Conservation (phyloP, 2,329 filamentous ascomycete species). For the Fusarium albidum region DNA sequence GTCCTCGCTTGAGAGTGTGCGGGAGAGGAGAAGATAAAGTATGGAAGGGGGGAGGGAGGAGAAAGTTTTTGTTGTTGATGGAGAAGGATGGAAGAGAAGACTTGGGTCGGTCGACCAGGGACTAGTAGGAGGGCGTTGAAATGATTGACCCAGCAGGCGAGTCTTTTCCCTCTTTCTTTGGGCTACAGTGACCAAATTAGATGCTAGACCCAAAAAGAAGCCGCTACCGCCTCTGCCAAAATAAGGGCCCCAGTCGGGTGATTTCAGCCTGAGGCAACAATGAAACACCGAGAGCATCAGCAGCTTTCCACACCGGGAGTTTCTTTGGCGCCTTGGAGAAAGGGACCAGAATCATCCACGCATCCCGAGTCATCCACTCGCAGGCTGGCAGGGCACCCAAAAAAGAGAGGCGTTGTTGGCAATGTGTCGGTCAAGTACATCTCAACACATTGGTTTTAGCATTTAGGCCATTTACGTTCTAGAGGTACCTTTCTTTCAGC, state of each 20-base stretch:
- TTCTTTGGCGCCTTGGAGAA: neutral
- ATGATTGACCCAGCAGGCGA: slow-evolving; percentile 36
- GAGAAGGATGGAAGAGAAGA: slow-evolving; percentile 37
- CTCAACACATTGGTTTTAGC: neutral
- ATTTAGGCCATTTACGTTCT: too few species aligned
- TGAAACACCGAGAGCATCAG: neutral
- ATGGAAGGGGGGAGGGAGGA: slow-evolving; percentile 28
- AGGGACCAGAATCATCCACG: slow-evolving; percentile 7
- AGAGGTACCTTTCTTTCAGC: too few species aligned
- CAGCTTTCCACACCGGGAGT: too few species aligned
- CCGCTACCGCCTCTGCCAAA: slow-evolving; percentile 29
- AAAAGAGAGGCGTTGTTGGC: slow-evolving; percentile 8
- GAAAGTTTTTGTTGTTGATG: slow-evolving; percentile 39
- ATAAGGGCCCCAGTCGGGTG: slow-evolving; percentile 21
- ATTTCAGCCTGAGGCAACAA: slow-evolving; percentile 41
- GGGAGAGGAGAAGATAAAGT: slow-evolving; percentile 18
- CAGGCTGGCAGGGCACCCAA: slow-evolving; percentile 15
- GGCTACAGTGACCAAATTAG: slow-evolving; percentile 14
- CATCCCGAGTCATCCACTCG: slow-evolving; percentile 21
- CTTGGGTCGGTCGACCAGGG: slow-evolving; percentile 31
- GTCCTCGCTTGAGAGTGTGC: slow-evolving; percentile 25
- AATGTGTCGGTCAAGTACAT: neutral
- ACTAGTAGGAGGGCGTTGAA: slow-evolving; percentile 36
- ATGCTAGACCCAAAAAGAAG: slow-evolving; percentile 34
- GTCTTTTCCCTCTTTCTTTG: slow-evolving; percentile 32